These are phyloP conservation scores for Yamadazyma diospyri DNA, from an alignment of 1,139 yeast genomes.

Conservation along the genomic window DNA sequence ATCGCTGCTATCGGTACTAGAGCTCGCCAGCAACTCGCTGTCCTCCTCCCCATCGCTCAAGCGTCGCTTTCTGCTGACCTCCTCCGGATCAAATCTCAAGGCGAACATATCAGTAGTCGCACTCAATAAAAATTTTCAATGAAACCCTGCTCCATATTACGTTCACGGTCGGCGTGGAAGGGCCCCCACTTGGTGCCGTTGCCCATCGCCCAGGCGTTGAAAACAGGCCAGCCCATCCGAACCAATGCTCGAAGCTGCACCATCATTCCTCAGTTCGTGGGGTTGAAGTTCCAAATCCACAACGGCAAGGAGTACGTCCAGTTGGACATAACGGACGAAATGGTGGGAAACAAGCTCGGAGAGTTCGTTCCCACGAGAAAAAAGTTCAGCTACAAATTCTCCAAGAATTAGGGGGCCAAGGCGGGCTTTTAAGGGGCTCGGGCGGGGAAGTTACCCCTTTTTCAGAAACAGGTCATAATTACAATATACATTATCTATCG, in stretches of 20 bases:
- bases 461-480: no score
- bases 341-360: conserved; percentile 97
- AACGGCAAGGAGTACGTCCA: conserved; percentile 94
- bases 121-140: conserved; percentile 24
- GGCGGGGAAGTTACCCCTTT: no score
- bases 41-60: conserved; percentile 11
- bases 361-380: conserved; percentile 94
- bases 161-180: conserved; percentile 78
- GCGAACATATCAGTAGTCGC: conserved; percentile 48
- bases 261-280: conserved; percentile 91
- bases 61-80: conserved; percentile 16
- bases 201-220: conserved; percentile 81
- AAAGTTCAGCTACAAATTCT: conserved; percentile 78
- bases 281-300: conserved; percentile 89
- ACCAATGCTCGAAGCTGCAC: conserved; percentile 95
- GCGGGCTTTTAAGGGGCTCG: neutral
- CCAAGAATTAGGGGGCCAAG: conserved; percentile 41
- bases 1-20: conserved; percentile 6
- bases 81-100: conserved; percentile 57
- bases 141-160: conserved; percentile 54
- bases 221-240: conserved; percentile 79
- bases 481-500: conserved; percentile 3
- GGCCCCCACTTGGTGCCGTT: conserved; percentile 95
- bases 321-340: conserved; percentile 82
- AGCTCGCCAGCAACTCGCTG: conserved; percentile 8